These are phyloP conservation scores for Syncephalastrum sp. DNA, from an alignment of 371 early-diverging fungal genomes.

Conservation along the genomic window DNA sequence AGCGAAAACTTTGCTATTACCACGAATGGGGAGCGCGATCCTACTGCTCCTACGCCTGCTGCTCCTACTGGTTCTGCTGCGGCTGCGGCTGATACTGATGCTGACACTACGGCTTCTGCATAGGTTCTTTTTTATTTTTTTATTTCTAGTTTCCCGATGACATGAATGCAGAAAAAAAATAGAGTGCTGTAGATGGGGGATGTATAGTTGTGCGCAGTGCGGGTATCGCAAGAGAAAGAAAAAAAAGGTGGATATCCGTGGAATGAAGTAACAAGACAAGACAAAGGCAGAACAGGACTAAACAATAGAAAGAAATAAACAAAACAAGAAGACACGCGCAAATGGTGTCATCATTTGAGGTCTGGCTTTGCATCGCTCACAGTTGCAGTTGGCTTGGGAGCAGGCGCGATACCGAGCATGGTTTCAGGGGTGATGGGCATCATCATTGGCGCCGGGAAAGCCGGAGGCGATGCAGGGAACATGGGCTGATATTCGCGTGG, in stretches of 20 bases:
- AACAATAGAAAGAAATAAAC: too few species aligned
- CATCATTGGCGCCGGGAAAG: constrained; percentile 3
- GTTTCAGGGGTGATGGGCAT: constrained; percentile 54
- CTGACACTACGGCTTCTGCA: neutral
- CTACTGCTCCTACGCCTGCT: neutral
- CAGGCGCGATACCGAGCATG: constrained; percentile 44
- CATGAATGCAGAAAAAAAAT: too few species aligned
- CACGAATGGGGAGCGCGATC: neutral
- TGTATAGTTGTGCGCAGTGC: too few species aligned
- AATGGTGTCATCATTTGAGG: neutral
- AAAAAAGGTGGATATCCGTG: neutral
- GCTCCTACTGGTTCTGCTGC: neutral
- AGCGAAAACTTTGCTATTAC: constrained; percentile 17
- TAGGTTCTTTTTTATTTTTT: neutral
- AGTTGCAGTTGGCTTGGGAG: constrained; percentile 7
- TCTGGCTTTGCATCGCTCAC: neutral
- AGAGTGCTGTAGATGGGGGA: too few species aligned
- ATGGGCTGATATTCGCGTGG: constrained; percentile 46
- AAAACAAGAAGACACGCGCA: too few species aligned
- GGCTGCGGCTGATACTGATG: neutral
- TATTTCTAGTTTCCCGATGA: too few species aligned
- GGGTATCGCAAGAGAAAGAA: too few species aligned
- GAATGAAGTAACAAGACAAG: too few species aligned
- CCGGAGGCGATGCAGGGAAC: constrained; percentile 27
- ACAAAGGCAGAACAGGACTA: too few species aligned